Conservation (phyloP, 129 eudicot genomes). For the Erigeron canadensis region DNA sequence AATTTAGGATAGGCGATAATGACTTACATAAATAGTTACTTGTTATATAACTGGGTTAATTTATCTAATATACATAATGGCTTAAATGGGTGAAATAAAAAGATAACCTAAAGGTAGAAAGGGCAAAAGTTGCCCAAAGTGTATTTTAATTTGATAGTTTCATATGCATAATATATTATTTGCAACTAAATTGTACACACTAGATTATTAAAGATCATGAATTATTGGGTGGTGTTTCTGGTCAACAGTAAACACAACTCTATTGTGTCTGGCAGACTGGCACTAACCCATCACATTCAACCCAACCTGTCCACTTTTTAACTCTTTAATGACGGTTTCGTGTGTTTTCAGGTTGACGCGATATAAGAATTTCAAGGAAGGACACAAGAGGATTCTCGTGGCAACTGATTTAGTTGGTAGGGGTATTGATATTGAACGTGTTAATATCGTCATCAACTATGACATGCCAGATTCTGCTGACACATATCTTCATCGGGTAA, state of each 20-base stretch:
- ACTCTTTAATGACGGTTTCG: neutral
- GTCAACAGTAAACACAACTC: neutral
- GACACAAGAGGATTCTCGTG: conserved; percentile 81
- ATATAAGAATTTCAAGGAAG: conserved; percentile 88
- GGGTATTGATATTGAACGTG: conserved; percentile 91
- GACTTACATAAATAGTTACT: too few species aligned
- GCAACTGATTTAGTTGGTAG: conserved; percentile 95
- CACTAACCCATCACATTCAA: neutral
- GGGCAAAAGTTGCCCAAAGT: too few species aligned
- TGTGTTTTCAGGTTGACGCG: conserved; percentile 58
- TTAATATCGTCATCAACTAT: conserved; percentile 83
- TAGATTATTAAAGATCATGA: too few species aligned
- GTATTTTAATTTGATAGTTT: too few species aligned
- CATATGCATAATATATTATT: too few species aligned
- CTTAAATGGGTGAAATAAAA: too few species aligned
- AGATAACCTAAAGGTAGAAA: too few species aligned
- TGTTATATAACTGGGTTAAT: too few species aligned
- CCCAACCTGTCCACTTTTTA: neutral
- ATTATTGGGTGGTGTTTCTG: neutral
- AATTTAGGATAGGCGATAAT: too few species aligned
- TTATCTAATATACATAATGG: too few species aligned
- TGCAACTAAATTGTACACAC: too few species aligned
- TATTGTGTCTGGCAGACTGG: neutral
- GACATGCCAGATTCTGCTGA: conserved; percentile 99
- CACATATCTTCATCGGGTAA: conserved; percentile 82